A percentile compares a stretch with the other conserved stretches of the same genome.
Conservation (phyloP, 1,284 basidiomycete species). For the Exobasidium cylindrosporum region DNA sequence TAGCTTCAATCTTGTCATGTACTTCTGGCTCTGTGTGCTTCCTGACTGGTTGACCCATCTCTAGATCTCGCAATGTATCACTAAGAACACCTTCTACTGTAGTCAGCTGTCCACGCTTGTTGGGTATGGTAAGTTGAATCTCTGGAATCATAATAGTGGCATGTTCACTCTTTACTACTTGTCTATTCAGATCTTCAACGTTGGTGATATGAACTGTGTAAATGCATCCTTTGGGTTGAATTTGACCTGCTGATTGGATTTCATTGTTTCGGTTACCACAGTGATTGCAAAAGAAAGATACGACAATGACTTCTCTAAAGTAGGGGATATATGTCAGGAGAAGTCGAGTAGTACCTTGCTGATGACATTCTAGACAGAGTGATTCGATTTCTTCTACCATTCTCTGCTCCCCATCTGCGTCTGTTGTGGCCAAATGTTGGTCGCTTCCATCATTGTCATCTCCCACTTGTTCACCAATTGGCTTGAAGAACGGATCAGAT, state of each 20-base stretch:
- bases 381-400: slow-evolving; percentile 67
- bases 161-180: slow-evolving; percentile 84
- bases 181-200: slow-evolving; percentile 76
- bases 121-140: slow-evolving; percentile 83
- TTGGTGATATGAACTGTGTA: slow-evolving; percentile 80
- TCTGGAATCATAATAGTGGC: slow-evolving; percentile 83
- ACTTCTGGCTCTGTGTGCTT: slow-evolving; percentile 75
- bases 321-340: slow-evolving; percentile 93
- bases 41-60: slow-evolving; percentile 79
- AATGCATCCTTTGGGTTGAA: slow-evolving; percentile 63
- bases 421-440: slow-evolving; percentile 16
- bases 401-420: slow-evolving; percentile 27
- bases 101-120: slow-evolving; percentile 81
- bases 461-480: slow-evolving; percentile 37
- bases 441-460: background rate
- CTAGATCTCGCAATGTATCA: slow-evolving; percentile 79
- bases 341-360: slow-evolving; percentile 88
- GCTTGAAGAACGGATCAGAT: slow-evolving; percentile 36
- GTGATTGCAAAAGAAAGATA: slow-evolving; percentile 92
- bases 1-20: slow-evolving; percentile 73
- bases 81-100: slow-evolving; percentile 90
- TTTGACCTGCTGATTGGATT: slow-evolving; percentile 83
- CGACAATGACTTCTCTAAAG: slow-evolving; percentile 91
- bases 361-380: slow-evolving; percentile 86
- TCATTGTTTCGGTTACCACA: slow-evolving; percentile 91